Base-by-base conservation (phyloP, 805 yeast genomes). In the Pichia kluyveri region DNA sequence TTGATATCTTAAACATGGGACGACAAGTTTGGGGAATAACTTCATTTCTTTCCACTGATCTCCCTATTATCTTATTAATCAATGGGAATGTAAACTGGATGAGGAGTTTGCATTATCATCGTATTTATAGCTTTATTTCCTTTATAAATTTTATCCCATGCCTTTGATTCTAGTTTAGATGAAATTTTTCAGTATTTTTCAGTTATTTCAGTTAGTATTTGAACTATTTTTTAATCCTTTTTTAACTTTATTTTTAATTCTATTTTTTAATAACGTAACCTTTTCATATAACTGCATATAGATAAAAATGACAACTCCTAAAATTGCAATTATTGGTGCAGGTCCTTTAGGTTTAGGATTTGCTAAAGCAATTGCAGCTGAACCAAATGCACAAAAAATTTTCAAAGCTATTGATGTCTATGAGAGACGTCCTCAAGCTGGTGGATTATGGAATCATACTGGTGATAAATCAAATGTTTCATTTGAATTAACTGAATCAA, bases 381-480 rank as follows among this genome's bases (percentile, higher is more conserved):
- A 65, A 49, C 67, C 69, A 18, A 45, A 55, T n/a, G 59, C 61
- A 1, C 43, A 46, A 17, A 31, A 51, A 7, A 42, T 46, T 4
- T 55, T 63, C 40, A 43, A 50, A 12, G 42, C 49, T 3, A 53
- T 63, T 19, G 67, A 63, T 40, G 61, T 65, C 11, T 65, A 48
- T 49, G 69, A 65, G 46, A 57, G 68, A 52, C 52, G 60, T 41
- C 48, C 57, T 5, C 51, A 53, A 23, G 59, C 63, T 18, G 69
- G 69, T 52, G 69, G 69, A 7, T 52, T 65, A 39, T 65, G 69
- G 69, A 46, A 55, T 45, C 66, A 64, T 46, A 58, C 64, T 4
- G 62, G 60, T 15, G 57, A 52, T 41, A 58, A 59, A 15, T 55
- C 60, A 43, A 53, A 57, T 36, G 48, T 62, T 11, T 57, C 61